Evolutionary conservation across 169 alveolate species (phyloP).

Genomic region (Eimeria praecox): DNA sequence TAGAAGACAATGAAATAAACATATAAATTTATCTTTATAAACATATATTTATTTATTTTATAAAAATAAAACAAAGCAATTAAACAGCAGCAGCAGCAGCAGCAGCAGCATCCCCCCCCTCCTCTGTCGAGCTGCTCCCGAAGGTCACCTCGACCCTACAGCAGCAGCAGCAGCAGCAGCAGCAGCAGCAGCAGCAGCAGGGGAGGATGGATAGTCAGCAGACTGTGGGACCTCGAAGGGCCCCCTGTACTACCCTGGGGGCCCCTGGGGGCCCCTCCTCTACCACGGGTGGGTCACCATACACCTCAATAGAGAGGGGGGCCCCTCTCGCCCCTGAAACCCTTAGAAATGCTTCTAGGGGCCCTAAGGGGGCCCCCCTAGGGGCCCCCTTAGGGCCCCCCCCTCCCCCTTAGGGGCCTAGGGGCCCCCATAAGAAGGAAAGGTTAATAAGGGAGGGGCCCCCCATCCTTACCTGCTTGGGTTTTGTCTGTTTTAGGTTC

Average conservation of each 20-base stretch:
- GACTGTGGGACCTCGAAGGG: slow-evolving; percentile 17
- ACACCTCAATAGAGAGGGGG: not conserved
- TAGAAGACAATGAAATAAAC: no score
- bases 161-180: not conserved
- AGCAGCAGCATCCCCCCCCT: no score
- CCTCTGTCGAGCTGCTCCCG: not conserved
- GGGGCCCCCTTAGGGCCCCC: not conserved
- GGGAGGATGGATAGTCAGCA: slow-evolving; percentile 17
- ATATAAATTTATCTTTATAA: no score
- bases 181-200: slow-evolving; percentile 20
- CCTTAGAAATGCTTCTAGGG: not conserved
- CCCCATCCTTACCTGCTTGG: no score
- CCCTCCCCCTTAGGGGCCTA: not conserved
- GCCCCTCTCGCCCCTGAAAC: not conserved
- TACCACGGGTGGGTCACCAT: not conserved
- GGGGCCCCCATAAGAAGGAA: no score
- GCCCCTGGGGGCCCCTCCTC: slow-evolving; percentile 3
- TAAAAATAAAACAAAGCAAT: no score
- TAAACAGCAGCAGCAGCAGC: no score
- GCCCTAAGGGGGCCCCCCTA: no score
- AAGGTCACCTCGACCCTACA: slow-evolving; percentile 1
- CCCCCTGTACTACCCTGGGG: not conserved
- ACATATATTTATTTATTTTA: no score
- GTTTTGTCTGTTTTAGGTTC: no score
- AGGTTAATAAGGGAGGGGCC: no score